Evolutionary conservation across 2,329 filamentous ascomycete species (phyloP), one percentile per base, ranked within the genome.

Genomic region (Fusarium papillatum): DNA sequence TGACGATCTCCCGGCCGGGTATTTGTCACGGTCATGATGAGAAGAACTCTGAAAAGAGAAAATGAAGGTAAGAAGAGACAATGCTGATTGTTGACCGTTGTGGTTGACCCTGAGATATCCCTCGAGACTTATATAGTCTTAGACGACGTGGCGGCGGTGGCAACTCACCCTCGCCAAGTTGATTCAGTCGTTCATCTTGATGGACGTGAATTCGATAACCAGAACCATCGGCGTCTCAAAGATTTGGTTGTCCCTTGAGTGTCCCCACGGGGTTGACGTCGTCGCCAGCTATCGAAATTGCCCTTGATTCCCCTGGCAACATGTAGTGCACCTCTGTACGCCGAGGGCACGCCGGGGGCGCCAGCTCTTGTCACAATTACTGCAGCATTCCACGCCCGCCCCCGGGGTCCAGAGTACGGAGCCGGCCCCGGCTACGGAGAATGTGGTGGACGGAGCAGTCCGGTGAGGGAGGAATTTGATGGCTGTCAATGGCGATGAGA

Each of bases 381-480:
- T 66, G 68, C 48, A 73, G 60, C 78, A 80, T 80, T 80, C 78
- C 78, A 73, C 73, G 19, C 66, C 69, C 60, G 65, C 60, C 73
- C 67, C 41, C 68, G 69, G 53, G 70, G 66, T 62, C 64, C 24
- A 31, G 36, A 57, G 34, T 62, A 77, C 78, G 76, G 76, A 79
- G 63, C 69, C 76, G 76, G 74, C 38, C 66, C 74, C 78, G 70
- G 65, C 17, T 36, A 69, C 69, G 71, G 76, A 79, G 78, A 78
- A 76, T 79, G 78, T 75, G 67, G 69, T 75, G 67, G 69, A 74
- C 70, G 76, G 73, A 63, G 67, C 60, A 72, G 64, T 68, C 61
- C 64, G 74, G 61, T 16, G 50, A 36, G 62, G 36, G 53, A 77
- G 78, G 78, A 79, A 80, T 79, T 73, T 79, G 77, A 76, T 61